Percentiles rank a stretch among this genome's conserved stretches.
Conservation (phyloP, 306 rosid genomes). For the Senna siamea region DNA sequence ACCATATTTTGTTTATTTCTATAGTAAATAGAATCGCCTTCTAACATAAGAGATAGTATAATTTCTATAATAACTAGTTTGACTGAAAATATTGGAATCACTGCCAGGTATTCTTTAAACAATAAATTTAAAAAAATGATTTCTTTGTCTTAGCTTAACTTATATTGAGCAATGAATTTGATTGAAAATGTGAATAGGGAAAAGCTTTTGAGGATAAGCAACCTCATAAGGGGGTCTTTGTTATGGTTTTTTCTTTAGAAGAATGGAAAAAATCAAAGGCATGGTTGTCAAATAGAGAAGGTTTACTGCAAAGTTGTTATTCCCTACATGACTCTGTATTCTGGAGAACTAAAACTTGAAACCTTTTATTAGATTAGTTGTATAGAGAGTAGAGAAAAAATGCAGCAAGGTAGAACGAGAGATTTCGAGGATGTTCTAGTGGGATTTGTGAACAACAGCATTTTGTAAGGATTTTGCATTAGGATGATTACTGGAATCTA, state of each 20-base stretch:
- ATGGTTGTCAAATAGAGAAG: conserved; percentile 10
- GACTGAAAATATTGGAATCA: not conserved
- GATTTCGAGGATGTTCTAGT: too few relatives aligned
- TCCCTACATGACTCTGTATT: not conserved
- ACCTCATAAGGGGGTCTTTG: conserved; percentile 7
- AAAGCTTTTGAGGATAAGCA: conserved; percentile 8
- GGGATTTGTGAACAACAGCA: not conserved
- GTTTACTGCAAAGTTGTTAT: conserved; percentile 4
- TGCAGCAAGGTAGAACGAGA: too few relatives aligned
- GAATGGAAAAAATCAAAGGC: not conserved
- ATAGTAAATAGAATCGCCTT: not conserved
- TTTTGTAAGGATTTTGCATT: not conserved
- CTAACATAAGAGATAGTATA: not conserved
- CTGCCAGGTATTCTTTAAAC: too few relatives aligned
- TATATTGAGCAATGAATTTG: conserved; percentile 4
- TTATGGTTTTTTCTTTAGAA: not conserved
- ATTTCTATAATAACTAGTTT: not conserved
- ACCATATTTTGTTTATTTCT: not conserved
- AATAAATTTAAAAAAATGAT: too few relatives aligned
- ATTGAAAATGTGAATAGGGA: not conserved
- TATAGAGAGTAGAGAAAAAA: too few relatives aligned
- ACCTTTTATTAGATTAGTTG: not conserved
- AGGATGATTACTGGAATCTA: not conserved
- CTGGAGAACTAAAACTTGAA: not conserved
- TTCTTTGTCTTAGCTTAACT: not conserved